Conservation (phyloP, 306 rosid species). For the Vigna reflexopilosa region DNA sequence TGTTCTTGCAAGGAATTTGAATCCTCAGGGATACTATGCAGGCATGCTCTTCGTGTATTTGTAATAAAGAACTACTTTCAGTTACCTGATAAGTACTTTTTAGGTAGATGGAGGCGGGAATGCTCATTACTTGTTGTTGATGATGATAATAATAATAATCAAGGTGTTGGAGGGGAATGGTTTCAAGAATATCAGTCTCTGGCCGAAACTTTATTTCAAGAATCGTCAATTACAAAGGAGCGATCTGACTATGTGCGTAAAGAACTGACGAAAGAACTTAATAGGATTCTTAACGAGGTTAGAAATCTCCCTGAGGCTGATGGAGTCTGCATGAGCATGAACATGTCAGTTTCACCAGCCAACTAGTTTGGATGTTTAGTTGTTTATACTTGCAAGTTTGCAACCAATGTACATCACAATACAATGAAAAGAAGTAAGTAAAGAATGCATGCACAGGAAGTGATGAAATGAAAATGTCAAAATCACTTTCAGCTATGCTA, state of each 20-base stretch:
- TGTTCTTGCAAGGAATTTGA: slow-evolving; percentile 98
- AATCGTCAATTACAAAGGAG: slow-evolving; percentile 79
- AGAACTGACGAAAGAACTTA: slow-evolving; percentile 73
- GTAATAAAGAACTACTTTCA: slow-evolving; percentile 82
- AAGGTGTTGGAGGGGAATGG: slow-evolving; percentile 66
- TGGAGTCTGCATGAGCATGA: slow-evolving; percentile 76
- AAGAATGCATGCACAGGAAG: not conserved
- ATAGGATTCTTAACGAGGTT: slow-evolving; percentile 79
- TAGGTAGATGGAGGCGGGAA: slow-evolving; percentile 79
- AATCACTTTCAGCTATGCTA: slow-evolving; percentile 10
- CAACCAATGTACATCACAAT: slow-evolving; percentile 31
- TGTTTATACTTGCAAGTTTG: slow-evolving; percentile 40
- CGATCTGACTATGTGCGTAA: slow-evolving; percentile 74
- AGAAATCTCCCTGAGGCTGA: slow-evolving; percentile 81
- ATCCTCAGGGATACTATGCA: slow-evolving; percentile 85
- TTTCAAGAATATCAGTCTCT: slow-evolving; percentile 79
- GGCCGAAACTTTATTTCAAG: slow-evolving; percentile 74
- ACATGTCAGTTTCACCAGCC: slow-evolving; percentile 68
- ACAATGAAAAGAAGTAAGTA: slow-evolving; percentile 14
- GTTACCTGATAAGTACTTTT: slow-evolving; percentile 80
- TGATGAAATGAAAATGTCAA: slow-evolving; percentile 4
- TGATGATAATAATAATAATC: slow-evolving; percentile 52
- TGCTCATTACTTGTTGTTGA: slow-evolving; percentile 60
- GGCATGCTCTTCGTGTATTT: slow-evolving; percentile 79
- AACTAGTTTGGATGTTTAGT: slow-evolving; percentile 48